Evolutionary conservation across 768 basidiomycete genomes (phyloP).

Genomic region (Hortiboletus flavorubellus): DNA sequence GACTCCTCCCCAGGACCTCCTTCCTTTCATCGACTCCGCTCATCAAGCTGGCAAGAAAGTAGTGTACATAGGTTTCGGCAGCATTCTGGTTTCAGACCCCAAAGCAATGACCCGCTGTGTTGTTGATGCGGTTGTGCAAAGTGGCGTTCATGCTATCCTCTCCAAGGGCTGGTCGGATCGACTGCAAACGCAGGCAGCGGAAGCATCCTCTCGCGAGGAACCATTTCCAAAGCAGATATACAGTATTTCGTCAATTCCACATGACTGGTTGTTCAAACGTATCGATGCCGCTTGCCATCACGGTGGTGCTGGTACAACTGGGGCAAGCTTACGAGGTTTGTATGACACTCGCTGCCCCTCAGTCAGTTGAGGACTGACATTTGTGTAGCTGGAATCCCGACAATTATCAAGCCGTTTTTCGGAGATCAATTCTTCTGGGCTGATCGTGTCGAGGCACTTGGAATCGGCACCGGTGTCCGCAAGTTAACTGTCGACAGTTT

Average conservation of each 20-base stretch:
- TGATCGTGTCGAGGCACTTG: slow-evolving; percentile 94
- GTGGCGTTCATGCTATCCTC: slow-evolving; percentile 88
- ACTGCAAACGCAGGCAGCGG: slow-evolving; percentile 60
- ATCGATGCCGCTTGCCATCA: slow-evolving; percentile 99
- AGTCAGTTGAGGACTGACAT: slow-evolving; percentile 1
- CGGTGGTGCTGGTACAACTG: slow-evolving; percentile 95
- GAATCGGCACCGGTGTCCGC: slow-evolving; percentile 83
- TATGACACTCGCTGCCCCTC: neutral
- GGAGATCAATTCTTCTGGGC: slow-evolving; percentile 99
- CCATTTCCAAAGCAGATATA: slow-evolving; percentile 78
- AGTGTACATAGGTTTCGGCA: slow-evolving; percentile 97
- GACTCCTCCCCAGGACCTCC: slow-evolving; percentile 76
- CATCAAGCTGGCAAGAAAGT: slow-evolving; percentile 77
- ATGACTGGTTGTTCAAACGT: slow-evolving; percentile 92
- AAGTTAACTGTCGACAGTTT: slow-evolving; percentile 81
- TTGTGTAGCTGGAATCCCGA: slow-evolving; percentile 78
- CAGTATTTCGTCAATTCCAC: slow-evolving; percentile 81
- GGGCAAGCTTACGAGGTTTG: slow-evolving; percentile 87
- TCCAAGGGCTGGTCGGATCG: slow-evolving; percentile 99
- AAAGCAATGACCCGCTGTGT: slow-evolving; percentile 89
- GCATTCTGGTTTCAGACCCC: slow-evolving; percentile 95
- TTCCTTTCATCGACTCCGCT: slow-evolving; percentile 80
- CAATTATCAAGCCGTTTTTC: slow-evolving; percentile 96
- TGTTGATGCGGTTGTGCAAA: slow-evolving; percentile 80
- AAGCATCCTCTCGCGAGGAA: slow-evolving; percentile 61